Base-by-base conservation (phyloP, 192 early-diverging fungal genomes). In the Entrophospora sp. region DNA sequence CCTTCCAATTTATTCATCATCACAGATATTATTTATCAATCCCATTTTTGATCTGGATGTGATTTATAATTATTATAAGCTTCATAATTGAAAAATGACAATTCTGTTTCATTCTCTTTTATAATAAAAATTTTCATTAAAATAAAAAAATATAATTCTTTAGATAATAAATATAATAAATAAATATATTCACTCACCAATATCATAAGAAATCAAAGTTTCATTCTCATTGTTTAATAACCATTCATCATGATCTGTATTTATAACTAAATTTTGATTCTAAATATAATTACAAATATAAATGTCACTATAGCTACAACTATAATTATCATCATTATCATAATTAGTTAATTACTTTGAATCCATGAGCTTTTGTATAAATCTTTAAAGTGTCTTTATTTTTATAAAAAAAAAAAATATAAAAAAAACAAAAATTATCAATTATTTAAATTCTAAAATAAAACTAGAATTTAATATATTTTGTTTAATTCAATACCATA, bases 201-300 rank as follows among this genome's bases (percentile, higher is more conserved):
- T 72, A 5, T 85, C 85, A 6, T 68, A 76, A 44, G 67, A 73
- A 8, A 76, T 73, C 10, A 85, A 71, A 31, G 83, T 75, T 20
- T 78, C 76, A 14, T 72, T 68, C 35, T 83, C 78, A 66, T 89
- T 79, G 25, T 69, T 68, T 5, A 88, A 74, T 61, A 92, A 78
- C 62, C 76, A 79, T 14, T 81, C 81, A 44, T 85, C 83, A 52
- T 92, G 77, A 27, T 91, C 91, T 44, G 90, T 69, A 68, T 95
- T 95, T 71, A 95, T 93, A 44, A 91, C 87, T 48, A 95, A 77
- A 71, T 92, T 91, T 71, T 83, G 82, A 14, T 90, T 85, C 83
- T 91, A 64, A 34, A 24, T 22, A 77, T 16, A 62, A 53, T n/a
- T n/a, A 70, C 18, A 32, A 67, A 66, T 68, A 74, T 69, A 45